Base-by-base conservation (phyloP, 805 yeast genomes). In the Sugiyamaella chiloensis region DNA sequence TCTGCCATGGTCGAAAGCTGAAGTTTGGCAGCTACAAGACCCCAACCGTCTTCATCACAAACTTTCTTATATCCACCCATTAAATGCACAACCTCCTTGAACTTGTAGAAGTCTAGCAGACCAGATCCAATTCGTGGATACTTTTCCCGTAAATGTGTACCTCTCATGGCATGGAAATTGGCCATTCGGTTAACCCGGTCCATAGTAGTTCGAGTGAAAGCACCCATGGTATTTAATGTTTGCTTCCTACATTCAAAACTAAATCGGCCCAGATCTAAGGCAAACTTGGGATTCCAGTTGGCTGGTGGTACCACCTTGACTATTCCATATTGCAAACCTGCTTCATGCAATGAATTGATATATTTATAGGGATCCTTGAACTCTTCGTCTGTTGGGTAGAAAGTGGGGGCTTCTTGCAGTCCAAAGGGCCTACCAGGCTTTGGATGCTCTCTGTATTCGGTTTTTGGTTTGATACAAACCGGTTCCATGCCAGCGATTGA, bases 241-340 rank as follows among this genome's bases (percentile, higher is more conserved):
- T 67, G 71, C 29, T 61, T 59, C 24, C 72, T 51, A 21, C 69
- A 59, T 17, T 56, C 54, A 52, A 66, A 66, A 45, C 50, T 52
- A 51, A 66, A 66, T 24, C 49, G 46, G 44, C 66, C 65, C 2
- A 61, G 51, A 48, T 66, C 68, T 4, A 67, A 48, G 21, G 60
- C 54, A 40, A 67, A 65, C 40, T 48, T 50, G 6, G 73, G 83
- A 16, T 66, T 61, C 69, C 77, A 78, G 1, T 55, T 57, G 0
- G 50, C 50, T 0, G 91, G 90, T 3, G 95, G 83, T 5, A 76
- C 69, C 2, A 90, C 61, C 59, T 89, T 90, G 37, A 88, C 65
- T 58, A 93, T 89, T 0, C 96, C 96, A 61, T 74, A 79, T 24
- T 67, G 61, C 26, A 61, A 65, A 2, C 93, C 96, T 7, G 73